Evolutionary conservation across 805 yeast genomes (phyloP).

Genomic region (Candida vaughaniae): DNA sequence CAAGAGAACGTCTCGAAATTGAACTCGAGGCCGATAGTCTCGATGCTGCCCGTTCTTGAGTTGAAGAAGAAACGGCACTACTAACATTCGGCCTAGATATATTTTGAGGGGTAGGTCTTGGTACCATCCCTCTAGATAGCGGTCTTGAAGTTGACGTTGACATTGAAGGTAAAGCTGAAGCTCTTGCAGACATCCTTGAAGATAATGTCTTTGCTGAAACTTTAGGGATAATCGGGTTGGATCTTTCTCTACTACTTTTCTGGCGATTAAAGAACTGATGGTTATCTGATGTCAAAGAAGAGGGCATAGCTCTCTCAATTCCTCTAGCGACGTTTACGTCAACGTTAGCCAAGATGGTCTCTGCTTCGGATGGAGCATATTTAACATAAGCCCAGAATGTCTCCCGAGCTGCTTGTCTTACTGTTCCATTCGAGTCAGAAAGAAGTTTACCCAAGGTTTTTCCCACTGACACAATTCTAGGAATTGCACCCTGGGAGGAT

Average conservation of each 20-base stretch:
- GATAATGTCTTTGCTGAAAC: neutral
- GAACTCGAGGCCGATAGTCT: slow-evolving; percentile 17
- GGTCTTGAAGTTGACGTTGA: slow-evolving; percentile 1
- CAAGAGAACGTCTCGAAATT: neutral
- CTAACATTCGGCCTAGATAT: neutral
- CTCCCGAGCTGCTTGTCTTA: slow-evolving; percentile 70
- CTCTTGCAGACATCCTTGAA: neutral
- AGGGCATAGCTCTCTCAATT: slow-evolving; percentile 6
- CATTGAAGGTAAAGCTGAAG: slow-evolving; percentile 2
- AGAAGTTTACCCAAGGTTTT: slow-evolving; percentile 59
- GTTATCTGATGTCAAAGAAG: too few species aligned
- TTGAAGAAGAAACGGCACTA: neutral
- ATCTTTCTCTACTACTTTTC: neutral
- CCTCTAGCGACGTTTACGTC: slow-evolving; percentile 55
- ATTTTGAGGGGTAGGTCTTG: slow-evolving; percentile 1
- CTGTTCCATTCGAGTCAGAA: slow-evolving; percentile 76
- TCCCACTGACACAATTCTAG: slow-evolving; percentile 14
- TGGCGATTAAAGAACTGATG: slow-evolving; percentile 2
- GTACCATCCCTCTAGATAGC: slow-evolving; percentile 1
- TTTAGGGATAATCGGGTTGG: neutral
- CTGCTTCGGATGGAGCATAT: slow-evolving; percentile 54
- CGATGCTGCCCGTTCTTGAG: slow-evolving; percentile 7
- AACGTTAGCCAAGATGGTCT: slow-evolving; percentile 33
- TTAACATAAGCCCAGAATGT: slow-evolving; percentile 70
- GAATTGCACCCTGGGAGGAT: slow-evolving; percentile 1